These are phyloP conservation scores for Backusella macrospora DNA, from an alignment of 192 early-diverging fungal genomes.

Conservation along the genomic window DNA sequence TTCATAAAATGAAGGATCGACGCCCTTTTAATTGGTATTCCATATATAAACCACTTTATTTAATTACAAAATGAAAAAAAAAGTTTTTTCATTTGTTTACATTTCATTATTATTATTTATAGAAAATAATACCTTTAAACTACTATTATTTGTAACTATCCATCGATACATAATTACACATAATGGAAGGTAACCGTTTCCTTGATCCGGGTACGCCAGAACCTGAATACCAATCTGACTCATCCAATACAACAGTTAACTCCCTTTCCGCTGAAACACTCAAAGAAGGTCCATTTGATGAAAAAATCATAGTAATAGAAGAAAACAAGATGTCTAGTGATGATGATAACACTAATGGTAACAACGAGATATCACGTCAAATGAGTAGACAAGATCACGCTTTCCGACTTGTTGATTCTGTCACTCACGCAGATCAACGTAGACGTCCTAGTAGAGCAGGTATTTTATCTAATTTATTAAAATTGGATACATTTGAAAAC, in stretches of 20 bases:
- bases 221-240: not conserved
- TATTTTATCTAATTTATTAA: constrained; percentile 49
- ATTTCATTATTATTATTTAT: not conserved
- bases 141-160: too few species aligned
- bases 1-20: not conserved
- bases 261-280: not conserved
- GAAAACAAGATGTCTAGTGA: too few species aligned
- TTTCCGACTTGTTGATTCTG: constrained; percentile 29
- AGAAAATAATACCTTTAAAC: too few species aligned
- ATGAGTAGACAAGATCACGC: constrained; percentile 32
- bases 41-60: not conserved
- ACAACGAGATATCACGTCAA: not conserved
- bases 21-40: not conserved
- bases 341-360: not conserved
- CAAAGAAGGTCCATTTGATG: not conserved
- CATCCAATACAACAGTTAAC: not conserved
- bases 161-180: not conserved
- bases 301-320: not conserved
- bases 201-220: constrained; percentile 27
- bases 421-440: constrained; percentile 13
- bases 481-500: constrained; percentile 37
- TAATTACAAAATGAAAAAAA: not conserved
- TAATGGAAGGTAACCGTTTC: constrained; percentile 34
- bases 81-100: not conserved
- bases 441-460: constrained; percentile 39